Evolutionary conservation across 495 filamentous ascomycete genomes (phyloP).

Genomic region (Aspergillus sclerotiicarbonarius): DNA sequence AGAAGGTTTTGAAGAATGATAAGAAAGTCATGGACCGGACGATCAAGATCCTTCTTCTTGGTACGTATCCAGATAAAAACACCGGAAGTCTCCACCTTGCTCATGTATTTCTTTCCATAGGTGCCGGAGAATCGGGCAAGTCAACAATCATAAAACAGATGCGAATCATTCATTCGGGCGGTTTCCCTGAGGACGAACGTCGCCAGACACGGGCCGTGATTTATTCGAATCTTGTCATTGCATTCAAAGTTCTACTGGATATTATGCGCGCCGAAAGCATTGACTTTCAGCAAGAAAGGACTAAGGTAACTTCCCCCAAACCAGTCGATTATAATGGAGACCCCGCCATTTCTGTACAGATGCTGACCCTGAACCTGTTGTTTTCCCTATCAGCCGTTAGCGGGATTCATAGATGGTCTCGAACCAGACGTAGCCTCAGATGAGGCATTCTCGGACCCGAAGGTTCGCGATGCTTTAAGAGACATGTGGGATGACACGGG

Average conservation of each 20-base stretch:
- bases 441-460: slow-evolving; percentile 65
- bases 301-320: slow-evolving; percentile 56
- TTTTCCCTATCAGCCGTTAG: slow-evolving; percentile 27
- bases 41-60: slow-evolving; percentile 80
- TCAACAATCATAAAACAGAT: slow-evolving; percentile 99
- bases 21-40: slow-evolving; percentile 77
- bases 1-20: slow-evolving; percentile 72
- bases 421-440: slow-evolving; percentile 76
- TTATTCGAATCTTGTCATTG: slow-evolving; percentile 86
- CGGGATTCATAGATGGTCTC: slow-evolving; percentile 33
- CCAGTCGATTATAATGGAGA: background rate
- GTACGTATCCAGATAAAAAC: slow-evolving; percentile 43
- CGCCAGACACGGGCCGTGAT: slow-evolving; percentile 93
- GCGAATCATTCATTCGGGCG: slow-evolving; percentile 94
- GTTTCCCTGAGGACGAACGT: slow-evolving; percentile 87
- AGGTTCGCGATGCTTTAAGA: slow-evolving; percentile 72
- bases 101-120: slow-evolving; percentile 43
- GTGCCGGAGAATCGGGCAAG: slow-evolving; percentile 96
- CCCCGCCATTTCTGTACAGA: background rate
- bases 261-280: slow-evolving; percentile 88
- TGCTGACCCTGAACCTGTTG: slow-evolving; percentile 12
- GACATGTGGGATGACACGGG: slow-evolving; percentile 80
- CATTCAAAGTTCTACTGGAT: slow-evolving; percentile 85
- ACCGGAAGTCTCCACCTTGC: background rate
- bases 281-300: slow-evolving; percentile 70